Percentiles rank a stretch among this genome's conserved stretches.
phyloP scores from a whole-genome alignment of 1,284 basidiomycete species.

The Austroboletus niveus region DNA sequence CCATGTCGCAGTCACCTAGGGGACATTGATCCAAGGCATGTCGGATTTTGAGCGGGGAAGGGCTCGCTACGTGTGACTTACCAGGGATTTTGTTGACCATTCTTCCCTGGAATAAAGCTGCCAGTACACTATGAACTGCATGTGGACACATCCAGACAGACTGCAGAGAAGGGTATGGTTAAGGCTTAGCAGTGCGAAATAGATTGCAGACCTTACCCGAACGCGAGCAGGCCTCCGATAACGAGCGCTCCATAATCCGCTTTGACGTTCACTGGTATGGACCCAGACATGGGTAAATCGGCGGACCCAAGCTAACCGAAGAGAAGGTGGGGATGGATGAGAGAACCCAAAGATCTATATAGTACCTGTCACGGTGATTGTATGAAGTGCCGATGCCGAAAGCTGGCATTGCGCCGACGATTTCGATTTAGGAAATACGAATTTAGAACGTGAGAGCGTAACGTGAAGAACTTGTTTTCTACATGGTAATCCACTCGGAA shows the following conservation, averaged over 20 bases:
- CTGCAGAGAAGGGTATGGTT: slow-evolving; percentile 5
- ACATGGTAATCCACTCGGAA: neutral
- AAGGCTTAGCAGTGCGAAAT: neutral
- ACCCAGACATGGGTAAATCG: neutral
- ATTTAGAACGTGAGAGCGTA: neutral
- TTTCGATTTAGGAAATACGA: neutral
- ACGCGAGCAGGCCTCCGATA: slow-evolving; percentile 27
- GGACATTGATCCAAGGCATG: neutral
- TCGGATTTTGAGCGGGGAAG: neutral
- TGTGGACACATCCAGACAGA: slow-evolving; percentile 27
- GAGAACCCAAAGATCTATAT: too few relatives aligned
- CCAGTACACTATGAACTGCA: slow-evolving; percentile 28
- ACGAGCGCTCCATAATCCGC: slow-evolving; percentile 20
- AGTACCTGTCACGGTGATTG: too few relatives aligned
- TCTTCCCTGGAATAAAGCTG: slow-evolving; percentile 12
- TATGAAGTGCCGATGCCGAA: too few relatives aligned
- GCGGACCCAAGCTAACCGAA: too few relatives aligned
- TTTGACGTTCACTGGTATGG: neutral
- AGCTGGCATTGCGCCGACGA: neutral
- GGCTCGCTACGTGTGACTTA: slow-evolving; percentile 5
- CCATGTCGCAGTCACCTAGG: slow-evolving; percentile 24
- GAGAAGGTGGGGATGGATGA: too few relatives aligned
- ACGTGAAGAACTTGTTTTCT: neutral
- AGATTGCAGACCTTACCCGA: slow-evolving; percentile 13
- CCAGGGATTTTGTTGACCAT: slow-evolving; percentile 18